A percentile compares a stretch with the other conserved stretches of the same genome.
phyloP scores from a whole-genome alignment of 768 basidiomycete genomes.

The Mycena filopes region DNA sequence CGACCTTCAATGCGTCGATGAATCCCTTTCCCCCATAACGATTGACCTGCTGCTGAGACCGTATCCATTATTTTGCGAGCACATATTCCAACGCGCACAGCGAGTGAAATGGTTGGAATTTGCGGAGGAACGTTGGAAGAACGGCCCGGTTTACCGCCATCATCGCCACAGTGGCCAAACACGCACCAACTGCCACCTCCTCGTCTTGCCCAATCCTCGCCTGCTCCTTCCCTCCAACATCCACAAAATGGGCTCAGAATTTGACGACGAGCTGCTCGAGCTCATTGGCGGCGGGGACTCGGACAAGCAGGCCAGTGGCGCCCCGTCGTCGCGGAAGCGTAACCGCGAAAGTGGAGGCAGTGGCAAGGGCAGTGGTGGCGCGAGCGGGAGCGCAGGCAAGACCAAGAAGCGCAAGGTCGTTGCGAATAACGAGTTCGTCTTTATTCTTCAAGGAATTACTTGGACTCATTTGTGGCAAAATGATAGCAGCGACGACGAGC shows the following conservation, averaged over 20 bases:
- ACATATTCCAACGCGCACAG: too few relatives aligned
- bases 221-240: not conserved
- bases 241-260: slow-evolving; percentile 29
- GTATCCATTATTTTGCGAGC: too few relatives aligned
- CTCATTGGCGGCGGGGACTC: slow-evolving; percentile 70
- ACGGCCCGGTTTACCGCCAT: too few relatives aligned
- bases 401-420: slow-evolving; percentile 73
- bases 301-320: not conserved
- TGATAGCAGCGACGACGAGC: slow-evolving; percentile 52
- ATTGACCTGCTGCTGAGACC: too few relatives aligned
- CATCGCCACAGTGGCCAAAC: too few relatives aligned
- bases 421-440: slow-evolving; percentile 76
- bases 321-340: slow-evolving; percentile 66
- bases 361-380: slow-evolving; percentile 44
- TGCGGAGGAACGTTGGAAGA: too few relatives aligned
- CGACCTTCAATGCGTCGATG: too few relatives aligned
- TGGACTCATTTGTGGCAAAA: slow-evolving; percentile 25
- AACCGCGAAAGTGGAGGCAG: slow-evolving; percentile 62
- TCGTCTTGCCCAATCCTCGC: too few relatives aligned
- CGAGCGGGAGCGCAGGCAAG: slow-evolving; percentile 41
- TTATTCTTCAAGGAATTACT: slow-evolving; percentile 23
- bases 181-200: too few relatives aligned
- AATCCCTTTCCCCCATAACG: too few relatives aligned
- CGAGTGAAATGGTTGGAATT: too few relatives aligned
- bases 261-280: slow-evolving; percentile 82